phyloP scores from a whole-genome alignment of 306 rosid genomes.

The Gastrolobium bilobum region DNA sequence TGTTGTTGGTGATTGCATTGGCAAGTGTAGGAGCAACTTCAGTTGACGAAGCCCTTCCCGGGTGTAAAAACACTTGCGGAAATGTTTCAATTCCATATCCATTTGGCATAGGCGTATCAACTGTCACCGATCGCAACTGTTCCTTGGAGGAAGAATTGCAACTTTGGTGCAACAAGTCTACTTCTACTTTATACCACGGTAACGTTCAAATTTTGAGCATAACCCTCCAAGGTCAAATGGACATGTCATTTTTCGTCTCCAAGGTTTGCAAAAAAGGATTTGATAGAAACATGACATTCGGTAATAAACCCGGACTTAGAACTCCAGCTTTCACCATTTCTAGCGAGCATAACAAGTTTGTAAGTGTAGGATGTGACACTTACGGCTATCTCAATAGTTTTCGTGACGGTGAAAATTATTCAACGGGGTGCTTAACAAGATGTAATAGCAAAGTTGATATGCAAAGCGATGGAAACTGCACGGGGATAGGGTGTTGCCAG shows the following conservation, averaged over 20 bases:
- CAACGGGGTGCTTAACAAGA: constrained; percentile 34
- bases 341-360: neutral
- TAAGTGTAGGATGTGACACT: constrained; percentile 28
- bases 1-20: neutral
- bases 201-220: neutral
- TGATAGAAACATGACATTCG: neutral
- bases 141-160: neutral
- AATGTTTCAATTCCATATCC: constrained; percentile 14
- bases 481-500: constrained; percentile 42
- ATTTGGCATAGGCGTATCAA: neutral
- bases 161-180: neutral
- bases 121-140: neutral
- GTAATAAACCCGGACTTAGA: neutral
- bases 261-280: too few species aligned
- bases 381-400: neutral
- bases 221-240: neutral
- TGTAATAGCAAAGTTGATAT: neutral
- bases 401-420: neutral
- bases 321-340: constrained; percentile 10
- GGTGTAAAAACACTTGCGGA: neutral
- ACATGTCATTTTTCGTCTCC: neutral
- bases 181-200: neutral
- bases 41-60: neutral
- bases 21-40: neutral
- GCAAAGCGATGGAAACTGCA: neutral